These are phyloP conservation scores for Ganoderma resinaceum DNA, from an alignment of 1,284 basidiomycete species.

Conservation along the genomic window DNA sequence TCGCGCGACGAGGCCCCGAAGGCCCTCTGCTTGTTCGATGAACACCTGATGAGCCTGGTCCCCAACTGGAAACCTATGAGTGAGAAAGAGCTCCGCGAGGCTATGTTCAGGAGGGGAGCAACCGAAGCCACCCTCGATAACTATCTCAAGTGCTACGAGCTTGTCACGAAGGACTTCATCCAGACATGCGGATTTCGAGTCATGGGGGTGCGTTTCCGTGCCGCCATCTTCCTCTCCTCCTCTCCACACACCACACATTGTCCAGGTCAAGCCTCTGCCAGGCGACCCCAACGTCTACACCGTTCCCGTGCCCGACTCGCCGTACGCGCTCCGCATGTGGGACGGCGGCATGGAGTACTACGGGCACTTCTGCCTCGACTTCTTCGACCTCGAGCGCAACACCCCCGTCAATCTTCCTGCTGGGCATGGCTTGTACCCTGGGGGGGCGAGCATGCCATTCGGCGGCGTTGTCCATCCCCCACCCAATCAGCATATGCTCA, in stretches of 20 bases:
- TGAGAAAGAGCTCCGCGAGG: neutral
- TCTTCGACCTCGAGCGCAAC: slow-evolving; percentile 9
- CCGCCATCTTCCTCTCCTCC: too few species aligned
- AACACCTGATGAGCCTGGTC: neutral
- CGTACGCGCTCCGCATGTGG: slow-evolving; percentile 15
- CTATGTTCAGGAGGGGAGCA: neutral
- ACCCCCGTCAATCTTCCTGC: slow-evolving; percentile 15
- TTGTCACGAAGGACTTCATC: neutral
- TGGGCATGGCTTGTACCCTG: slow-evolving; percentile 5
- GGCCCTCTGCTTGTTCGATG: neutral
- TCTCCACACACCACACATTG: neutral
- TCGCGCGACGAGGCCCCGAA: neutral
- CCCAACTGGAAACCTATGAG: neutral
- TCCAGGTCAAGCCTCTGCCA: slow-evolving; percentile 3
- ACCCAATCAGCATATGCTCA: neutral
- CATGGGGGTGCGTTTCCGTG: slow-evolving; percentile 1
- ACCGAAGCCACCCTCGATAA: neutral
- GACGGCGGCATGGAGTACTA: slow-evolving; percentile 13
- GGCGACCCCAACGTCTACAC: slow-evolving; percentile 5
- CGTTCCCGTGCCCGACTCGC: slow-evolving; percentile 11
- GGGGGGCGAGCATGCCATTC: neutral
- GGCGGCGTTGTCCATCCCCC: neutral
- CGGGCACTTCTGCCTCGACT: slow-evolving; percentile 18
- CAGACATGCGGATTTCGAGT: neutral
- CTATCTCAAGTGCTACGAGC: neutral